Evolutionary conservation across 192 early-diverging fungal species (phyloP), one percentile per base, ranked within the genome.

Genomic region (Coemansia sp.): DNA sequence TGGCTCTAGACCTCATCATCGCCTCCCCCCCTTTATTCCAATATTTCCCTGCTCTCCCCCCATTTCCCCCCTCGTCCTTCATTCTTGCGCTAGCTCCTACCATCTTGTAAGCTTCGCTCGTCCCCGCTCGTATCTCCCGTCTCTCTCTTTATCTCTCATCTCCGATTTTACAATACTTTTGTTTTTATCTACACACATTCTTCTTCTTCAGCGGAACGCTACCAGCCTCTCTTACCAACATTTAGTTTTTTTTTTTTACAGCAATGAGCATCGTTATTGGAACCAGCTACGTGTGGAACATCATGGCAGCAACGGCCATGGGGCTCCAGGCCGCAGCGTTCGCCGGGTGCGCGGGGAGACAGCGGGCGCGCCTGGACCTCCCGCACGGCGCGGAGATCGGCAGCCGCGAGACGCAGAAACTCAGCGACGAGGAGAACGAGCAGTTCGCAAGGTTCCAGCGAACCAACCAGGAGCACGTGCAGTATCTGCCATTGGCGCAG

Each of bases 211-310:
- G 26, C 0, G 26, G 26, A 26, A 18, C 16, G 5, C 18, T 62
- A 26, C 40, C 19, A 38, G 44, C 19, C 2, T 62, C 15, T 43
- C 41, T 10, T n/a, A n/a, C n/a, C n/a, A n/a, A n/a, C 44, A 21
- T 32, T n/a, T 2, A n/a, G 9, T 3, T 13, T 8, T 37, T 62
- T 45, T n/a, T 5, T 2, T 45, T 21, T 18, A 32, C 37, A 72
- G 69, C 15, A 23, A 81, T 81, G 79, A 76, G 74, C 62, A 76
- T 81, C 26, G 79, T 81, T 47, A 81, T 81, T 18, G 79, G 79
- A 15, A 81, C 79, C 68, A 73, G 70, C 71, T 81, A 81, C 61
- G 79, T 81, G 19, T 81, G 79, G 79, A 81, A 81, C 68, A 76
- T 81, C 42, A 74, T 81, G 15, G 57, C 79, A 11, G 79, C 79